Base-by-base conservation (phyloP, 306 rosid species). In the Oxytropis ochrocephala region DNA sequence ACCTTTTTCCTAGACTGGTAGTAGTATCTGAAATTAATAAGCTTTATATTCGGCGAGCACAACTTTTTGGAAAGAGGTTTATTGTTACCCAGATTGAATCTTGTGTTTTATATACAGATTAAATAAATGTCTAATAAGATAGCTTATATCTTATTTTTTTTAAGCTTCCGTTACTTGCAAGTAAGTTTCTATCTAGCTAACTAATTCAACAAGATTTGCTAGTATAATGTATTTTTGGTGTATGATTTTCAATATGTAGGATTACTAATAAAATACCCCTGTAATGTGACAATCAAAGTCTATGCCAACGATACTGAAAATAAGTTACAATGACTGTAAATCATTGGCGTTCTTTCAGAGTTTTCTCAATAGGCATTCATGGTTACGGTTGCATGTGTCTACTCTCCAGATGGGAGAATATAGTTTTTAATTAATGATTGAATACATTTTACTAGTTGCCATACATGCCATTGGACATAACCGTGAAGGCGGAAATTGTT, bases 21-120 rank as follows among this genome's bases (percentile, higher is more conserved):
- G 14, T 77, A 62, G 54, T 16, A 12, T 46, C 33, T 69, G 70
- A 50, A 50, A 69, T n/a, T 33, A 46, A 9, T 69, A 30, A 53
- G 43, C 6, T 76, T 16, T 39, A 49, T 49, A 17, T 48, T 4
- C 1, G 5, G 35, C 30, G 48, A 36, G 36, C 36, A 21, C 17
- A 75, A 67, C 74, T 66, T 38, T 21, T 8, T 56, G 61, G 53
- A 44, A 63, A 61, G 72, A 62, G 46, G 18, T 53, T 61, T 55
- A 42, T 42, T 32, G 46, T 63, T 54, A 12, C 41, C 43, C 42
- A 29, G 7, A 46, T 70, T 53, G 42, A 50, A 60, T 76, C 38
- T 52, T 63, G 21, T 73, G 44, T 72, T 72, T 36, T 60, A 47
- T 47, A 30, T 33, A 13, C 38, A 6, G 36, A 8, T n/a, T n/a